phyloP scores from a whole-genome alignment of 2,329 filamentous ascomycete genomes.

The Davidsoniella neocaledoniae region DNA sequence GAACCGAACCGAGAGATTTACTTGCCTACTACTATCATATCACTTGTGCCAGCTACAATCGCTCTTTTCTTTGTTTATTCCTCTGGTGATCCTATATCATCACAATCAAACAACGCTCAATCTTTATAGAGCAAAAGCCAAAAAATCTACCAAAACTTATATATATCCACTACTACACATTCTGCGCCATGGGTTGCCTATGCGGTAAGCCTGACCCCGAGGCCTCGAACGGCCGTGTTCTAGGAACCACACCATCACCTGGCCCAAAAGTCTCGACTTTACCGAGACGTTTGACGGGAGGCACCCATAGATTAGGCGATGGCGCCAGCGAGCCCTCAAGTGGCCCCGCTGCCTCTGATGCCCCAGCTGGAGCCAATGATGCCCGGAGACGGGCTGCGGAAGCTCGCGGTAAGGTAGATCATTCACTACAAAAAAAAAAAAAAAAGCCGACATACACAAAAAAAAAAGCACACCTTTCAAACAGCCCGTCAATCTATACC shows the following conservation, averaged over 20 bases:
- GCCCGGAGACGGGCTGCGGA: constrained; percentile 6
- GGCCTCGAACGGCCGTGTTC: constrained; percentile 52
- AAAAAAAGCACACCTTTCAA: not conserved
- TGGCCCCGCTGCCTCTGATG: constrained; percentile 7
- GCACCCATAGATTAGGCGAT: constrained; percentile 4
- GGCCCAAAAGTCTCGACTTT: constrained; percentile 15
- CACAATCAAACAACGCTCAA: not conserved
- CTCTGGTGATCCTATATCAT: not conserved
- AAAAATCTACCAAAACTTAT: too few species aligned
- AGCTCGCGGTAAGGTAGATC: constrained; percentile 6
- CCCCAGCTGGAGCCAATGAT: constrained; percentile 9
- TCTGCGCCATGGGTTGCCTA: constrained; percentile 58
- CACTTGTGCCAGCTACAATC: not conserved
- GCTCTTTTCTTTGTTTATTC: not conserved
- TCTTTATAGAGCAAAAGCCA: too few species aligned
- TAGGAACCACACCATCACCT: constrained; percentile 36
- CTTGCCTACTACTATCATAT: too few species aligned
- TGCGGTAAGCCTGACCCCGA: constrained; percentile 62
- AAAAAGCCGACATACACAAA: not conserved
- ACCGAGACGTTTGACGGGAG: not conserved
- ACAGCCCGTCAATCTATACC: not conserved
- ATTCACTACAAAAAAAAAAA: not conserved
- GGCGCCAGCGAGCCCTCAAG: not conserved
- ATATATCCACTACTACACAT: not conserved
- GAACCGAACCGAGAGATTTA: too few species aligned